Evolutionary conservation across 2,329 filamentous ascomycete species (phyloP).

Genomic region (Scytalidium lignicola): DNA sequence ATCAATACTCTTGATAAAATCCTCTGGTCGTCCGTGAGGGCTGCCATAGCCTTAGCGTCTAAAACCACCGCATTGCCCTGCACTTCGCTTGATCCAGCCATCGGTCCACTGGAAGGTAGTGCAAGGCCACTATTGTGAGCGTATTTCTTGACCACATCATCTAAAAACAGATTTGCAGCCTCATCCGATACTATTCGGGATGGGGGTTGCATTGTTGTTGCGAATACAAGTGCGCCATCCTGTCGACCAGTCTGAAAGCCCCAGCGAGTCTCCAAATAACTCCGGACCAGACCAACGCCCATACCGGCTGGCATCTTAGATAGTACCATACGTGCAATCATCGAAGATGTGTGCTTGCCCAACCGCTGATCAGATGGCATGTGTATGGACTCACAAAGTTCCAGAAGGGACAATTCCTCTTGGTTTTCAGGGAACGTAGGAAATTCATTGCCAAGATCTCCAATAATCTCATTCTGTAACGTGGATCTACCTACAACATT

Average conservation of each 20-base stretch:
- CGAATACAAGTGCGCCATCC: slow-evolving; percentile 16
- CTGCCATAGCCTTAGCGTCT: background rate
- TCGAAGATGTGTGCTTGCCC: slow-evolving; percentile 3
- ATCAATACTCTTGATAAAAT: background rate
- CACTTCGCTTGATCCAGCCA: slow-evolving; percentile 4
- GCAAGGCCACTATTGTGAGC: slow-evolving; percentile 2
- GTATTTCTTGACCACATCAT: slow-evolving; percentile 17
- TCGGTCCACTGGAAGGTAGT: background rate
- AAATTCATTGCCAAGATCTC: slow-evolving; percentile 5
- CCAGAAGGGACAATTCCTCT: slow-evolving; percentile 1
- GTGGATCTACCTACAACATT: slow-evolving; percentile 4
- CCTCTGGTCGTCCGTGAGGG: background rate
- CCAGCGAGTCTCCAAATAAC: slow-evolving; percentile 23
- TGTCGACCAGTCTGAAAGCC: slow-evolving; percentile 18
- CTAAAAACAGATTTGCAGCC: slow-evolving; percentile 19
- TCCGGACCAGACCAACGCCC: slow-evolving; percentile 13
- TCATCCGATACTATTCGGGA: slow-evolving; percentile 12
- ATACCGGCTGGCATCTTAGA: slow-evolving; percentile 28
- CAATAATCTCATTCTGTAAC: slow-evolving; percentile 7
- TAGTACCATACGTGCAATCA: slow-evolving; percentile 16
- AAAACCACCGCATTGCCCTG: slow-evolving; percentile 3
- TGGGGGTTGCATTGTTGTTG: slow-evolving; percentile 20
- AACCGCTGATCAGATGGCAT: slow-evolving; percentile 4
- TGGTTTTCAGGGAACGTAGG: slow-evolving; percentile 1
- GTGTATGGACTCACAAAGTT: background rate